A percentile compares a stretch with the other conserved stretches of the same genome.
Conservation (phyloP, 768 basidiomycete genomes). For the Nidula microcarpa region DNA sequence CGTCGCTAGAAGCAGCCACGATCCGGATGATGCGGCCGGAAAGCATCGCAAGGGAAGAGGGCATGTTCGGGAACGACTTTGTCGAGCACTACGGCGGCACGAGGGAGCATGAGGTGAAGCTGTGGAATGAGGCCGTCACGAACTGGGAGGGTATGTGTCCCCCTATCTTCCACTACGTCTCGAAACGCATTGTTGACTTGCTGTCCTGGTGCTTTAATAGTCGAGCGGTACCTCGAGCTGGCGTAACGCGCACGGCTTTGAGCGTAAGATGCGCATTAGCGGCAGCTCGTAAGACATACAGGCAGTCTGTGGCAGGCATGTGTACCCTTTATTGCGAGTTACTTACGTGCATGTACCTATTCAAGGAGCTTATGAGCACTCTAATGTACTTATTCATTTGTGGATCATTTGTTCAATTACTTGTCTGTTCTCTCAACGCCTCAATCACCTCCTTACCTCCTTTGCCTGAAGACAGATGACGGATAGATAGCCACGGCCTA, state of each 20-base stretch:
- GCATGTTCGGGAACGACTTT: conserved; percentile 80
- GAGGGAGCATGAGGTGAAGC: conserved; percentile 83
- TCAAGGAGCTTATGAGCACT: no score
- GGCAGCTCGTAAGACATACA: no score
- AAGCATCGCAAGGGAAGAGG: conserved; percentile 76
- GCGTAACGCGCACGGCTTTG: conserved; percentile 33
- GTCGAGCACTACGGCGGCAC: conserved; percentile 96
- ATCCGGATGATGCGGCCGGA: conserved; percentile 70
- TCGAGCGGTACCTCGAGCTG: conserved; percentile 84
- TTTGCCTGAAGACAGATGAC: no score
- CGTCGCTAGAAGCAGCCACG: conserved; percentile 78
- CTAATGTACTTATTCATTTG: no score
- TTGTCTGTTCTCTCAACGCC: no score
- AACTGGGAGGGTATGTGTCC: conserved; percentile 80
- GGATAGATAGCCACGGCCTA: no score
- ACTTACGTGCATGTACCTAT: no score
- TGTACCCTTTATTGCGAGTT: no score
- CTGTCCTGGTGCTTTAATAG: conserved; percentile 27
- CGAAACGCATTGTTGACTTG: conserved; percentile 1
- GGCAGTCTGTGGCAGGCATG: no score
- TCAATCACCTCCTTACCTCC: no score
- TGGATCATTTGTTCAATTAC: no score
- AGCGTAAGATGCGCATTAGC: neutral
- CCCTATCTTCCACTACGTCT: neutral
- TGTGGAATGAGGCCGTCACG: conserved; percentile 89